A percentile compares a stretch with the other conserved stretches of the same genome.
These are phyloP conservation scores for Metschnikowia anglica DNA, from an alignment of 805 yeast genomes.

Conservation along the genomic window DNA sequence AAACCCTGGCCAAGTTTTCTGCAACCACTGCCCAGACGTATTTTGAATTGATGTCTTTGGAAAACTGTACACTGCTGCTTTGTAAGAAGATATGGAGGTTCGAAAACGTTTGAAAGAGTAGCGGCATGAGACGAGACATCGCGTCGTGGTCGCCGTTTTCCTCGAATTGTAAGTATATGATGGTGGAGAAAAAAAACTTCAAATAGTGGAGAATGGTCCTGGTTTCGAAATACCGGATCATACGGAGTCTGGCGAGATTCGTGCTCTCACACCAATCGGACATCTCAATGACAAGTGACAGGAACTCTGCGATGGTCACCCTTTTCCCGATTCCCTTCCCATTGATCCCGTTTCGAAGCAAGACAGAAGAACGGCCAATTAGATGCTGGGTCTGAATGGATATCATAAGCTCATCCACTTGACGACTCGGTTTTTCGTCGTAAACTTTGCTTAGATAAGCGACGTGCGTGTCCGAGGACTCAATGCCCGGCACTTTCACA, in stretches of 20 bases:
- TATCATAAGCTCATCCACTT: conserved; percentile 21
- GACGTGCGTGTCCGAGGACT: conserved; percentile 24
- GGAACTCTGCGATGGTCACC: conserved; percentile 24
- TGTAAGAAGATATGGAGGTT: conserved; percentile 19
- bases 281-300: conserved; percentile 25
- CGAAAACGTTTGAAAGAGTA: conserved; percentile 18
- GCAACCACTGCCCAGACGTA: conserved; percentile 28
- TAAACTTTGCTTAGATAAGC: conserved; percentile 23
- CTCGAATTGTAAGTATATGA: conserved; percentile 38
- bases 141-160: conserved; percentile 22
- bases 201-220: conserved; percentile 28
- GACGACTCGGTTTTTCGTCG: neutral
- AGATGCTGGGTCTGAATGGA: conserved; percentile 29
- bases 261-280: conserved; percentile 27
- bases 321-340: conserved; percentile 7
- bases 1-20: conserved; percentile 31
- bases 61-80: conserved; percentile 9
- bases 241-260: conserved; percentile 16
- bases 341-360: conserved; percentile 15
- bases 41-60: conserved; percentile 14
- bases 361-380: conserved; percentile 27
- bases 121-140: conserved; percentile 18
- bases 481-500: conserved; percentile 26
- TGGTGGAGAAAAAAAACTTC: conserved; percentile 27
- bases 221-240: conserved; percentile 15